Percentiles rank a stretch among this genome's conserved stretches.
Evolutionary conservation across 768 basidiomycete genomes (phyloP).

Genomic region (Gloeopeniophorella convolvens): DNA sequence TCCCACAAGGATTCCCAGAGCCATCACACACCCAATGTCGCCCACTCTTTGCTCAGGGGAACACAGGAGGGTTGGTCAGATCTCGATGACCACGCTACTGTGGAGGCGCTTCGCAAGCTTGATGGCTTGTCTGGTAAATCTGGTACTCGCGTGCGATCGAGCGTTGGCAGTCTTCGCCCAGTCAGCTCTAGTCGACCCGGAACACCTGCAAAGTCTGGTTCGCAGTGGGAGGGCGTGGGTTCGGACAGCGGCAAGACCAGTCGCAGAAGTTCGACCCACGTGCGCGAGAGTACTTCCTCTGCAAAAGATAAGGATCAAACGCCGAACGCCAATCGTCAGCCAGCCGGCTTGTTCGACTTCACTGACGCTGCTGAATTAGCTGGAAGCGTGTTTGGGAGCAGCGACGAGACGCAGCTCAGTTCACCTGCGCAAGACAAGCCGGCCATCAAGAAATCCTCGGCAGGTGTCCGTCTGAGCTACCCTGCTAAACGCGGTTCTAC

Average conservation of each 20-base stretch:
- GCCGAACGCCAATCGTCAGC: constrained; percentile 33
- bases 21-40: constrained; percentile 58
- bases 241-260: constrained; percentile 31
- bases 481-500: constrained; percentile 85
- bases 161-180: constrained; percentile 40
- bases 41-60: constrained; percentile 78
- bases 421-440: constrained; percentile 52
- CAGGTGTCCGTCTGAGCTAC: constrained; percentile 61
- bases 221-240: constrained; percentile 73
- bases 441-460: constrained; percentile 54
- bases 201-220: constrained; percentile 57
- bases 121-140: constrained; percentile 76
- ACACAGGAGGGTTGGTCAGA: constrained; percentile 89
- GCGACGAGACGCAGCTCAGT: constrained; percentile 40
- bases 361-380: constrained; percentile 39
- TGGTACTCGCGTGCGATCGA: constrained; percentile 69
- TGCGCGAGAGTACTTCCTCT: constrained; percentile 35
- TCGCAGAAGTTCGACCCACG: constrained; percentile 32
- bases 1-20: constrained; percentile 34
- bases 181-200: constrained; percentile 61
- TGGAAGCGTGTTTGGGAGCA: constrained; percentile 41
- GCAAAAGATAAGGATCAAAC: constrained; percentile 40
- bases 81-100: constrained; percentile 82
- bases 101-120: constrained; percentile 85
- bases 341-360: constrained; percentile 31